These are phyloP conservation scores for Serendipita sp. DNA, from an alignment of 768 basidiomycete genomes.

Conservation along the genomic window DNA sequence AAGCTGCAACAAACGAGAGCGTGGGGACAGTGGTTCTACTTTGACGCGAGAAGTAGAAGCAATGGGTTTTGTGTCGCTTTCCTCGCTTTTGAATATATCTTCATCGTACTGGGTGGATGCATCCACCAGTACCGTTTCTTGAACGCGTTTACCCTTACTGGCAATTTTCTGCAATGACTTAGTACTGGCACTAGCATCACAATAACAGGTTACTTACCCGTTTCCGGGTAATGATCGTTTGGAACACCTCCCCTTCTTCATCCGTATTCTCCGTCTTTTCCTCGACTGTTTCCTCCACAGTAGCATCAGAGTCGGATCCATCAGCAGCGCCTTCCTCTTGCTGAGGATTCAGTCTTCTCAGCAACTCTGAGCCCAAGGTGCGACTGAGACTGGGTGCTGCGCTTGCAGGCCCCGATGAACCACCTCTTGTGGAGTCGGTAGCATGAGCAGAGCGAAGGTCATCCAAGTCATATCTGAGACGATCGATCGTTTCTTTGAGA, in stretches of 20 bases:
- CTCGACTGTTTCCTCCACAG: slow-evolving; percentile 27
- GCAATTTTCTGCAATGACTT: slow-evolving; percentile 40
- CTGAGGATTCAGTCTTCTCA: slow-evolving; percentile 20
- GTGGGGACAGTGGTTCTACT: slow-evolving; percentile 18
- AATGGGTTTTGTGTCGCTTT: slow-evolving; percentile 44
- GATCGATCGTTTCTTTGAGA: slow-evolving; percentile 90
- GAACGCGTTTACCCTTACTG: slow-evolving; percentile 34
- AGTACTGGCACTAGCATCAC: slow-evolving; percentile 8
- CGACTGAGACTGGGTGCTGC: slow-evolving; percentile 28
- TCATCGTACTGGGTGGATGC: slow-evolving; percentile 20
- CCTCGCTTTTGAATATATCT: slow-evolving; percentile 39
- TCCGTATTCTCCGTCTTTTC: slow-evolving; percentile 34
- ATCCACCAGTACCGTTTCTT: slow-evolving; percentile 20
- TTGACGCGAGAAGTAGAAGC: slow-evolving; percentile 40
- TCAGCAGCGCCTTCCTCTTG: slow-evolving; percentile 34
- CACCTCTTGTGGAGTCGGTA: slow-evolving; percentile 21
- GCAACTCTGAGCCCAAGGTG: slow-evolving; percentile 14
- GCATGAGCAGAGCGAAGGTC: slow-evolving; percentile 50
- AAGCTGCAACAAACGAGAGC: slow-evolving; percentile 15
- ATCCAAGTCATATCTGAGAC: slow-evolving; percentile 87
- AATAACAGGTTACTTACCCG: slow-evolving; percentile 28
- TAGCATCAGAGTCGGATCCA: slow-evolving; percentile 18
- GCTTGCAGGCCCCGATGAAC: slow-evolving; percentile 22
- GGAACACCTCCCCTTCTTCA: slow-evolving; percentile 51
- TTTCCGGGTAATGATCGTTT: slow-evolving; percentile 78